A percentile compares a stretch with the other conserved stretches of the same genome.
Evolutionary conservation across 192 early-diverging fungal genomes (phyloP).

Genomic region (Coemansia sp.): DNA sequence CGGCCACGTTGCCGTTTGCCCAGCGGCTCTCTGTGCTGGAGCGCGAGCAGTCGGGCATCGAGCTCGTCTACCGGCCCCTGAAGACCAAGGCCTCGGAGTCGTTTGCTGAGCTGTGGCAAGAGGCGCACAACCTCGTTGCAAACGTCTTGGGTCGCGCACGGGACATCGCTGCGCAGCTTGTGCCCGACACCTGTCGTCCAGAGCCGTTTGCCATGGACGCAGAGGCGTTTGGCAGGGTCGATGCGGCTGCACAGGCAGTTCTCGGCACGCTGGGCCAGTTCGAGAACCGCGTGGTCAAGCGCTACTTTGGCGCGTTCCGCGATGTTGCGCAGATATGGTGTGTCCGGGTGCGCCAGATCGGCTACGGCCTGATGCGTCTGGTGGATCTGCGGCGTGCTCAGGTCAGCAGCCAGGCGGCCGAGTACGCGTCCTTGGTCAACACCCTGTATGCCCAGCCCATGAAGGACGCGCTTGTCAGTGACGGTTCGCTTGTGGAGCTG

Average conservation of each 20-base stretch:
- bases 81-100: background rate
- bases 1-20: constrained; percentile 19
- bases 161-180: constrained; percentile 9
- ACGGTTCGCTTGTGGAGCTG: constrained; percentile 6
- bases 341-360: constrained; percentile 17
- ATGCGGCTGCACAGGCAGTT: constrained; percentile 16
- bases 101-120: constrained; percentile 52
- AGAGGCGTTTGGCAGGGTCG: background rate
- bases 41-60: constrained; percentile 26
- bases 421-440: constrained; percentile 12
- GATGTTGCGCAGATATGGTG: constrained; percentile 51
- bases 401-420: background rate
- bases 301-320: constrained; percentile 38
- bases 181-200: background rate
- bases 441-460: constrained; percentile 31
- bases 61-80: constrained; percentile 38
- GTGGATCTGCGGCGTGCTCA: constrained; percentile 18
- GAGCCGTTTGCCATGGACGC: background rate
- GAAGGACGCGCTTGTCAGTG: constrained; percentile 5
- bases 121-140: constrained; percentile 23
- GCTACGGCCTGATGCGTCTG: constrained; percentile 19
- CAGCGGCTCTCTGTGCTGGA: constrained; percentile 15
- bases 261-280: constrained; percentile 35
- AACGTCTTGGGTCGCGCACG: constrained; percentile 20
- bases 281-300: constrained; percentile 23